Percentiles rank a stretch among this genome's conserved stretches.
Conservation (phyloP, 129 eudicot genomes). For the Chrysanthemum seticuspe region DNA sequence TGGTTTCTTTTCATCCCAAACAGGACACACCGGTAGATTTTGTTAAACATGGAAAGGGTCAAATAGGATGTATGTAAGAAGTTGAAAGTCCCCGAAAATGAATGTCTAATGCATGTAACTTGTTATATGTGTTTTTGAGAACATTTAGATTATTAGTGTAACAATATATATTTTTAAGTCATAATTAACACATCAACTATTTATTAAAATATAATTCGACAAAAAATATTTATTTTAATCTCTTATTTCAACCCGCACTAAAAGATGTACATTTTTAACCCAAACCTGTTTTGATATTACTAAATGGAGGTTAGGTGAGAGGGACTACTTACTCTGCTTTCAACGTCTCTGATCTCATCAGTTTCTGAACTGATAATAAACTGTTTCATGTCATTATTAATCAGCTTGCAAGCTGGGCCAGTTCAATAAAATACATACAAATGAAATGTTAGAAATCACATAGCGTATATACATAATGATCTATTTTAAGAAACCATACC, state of each 20-base stretch:
- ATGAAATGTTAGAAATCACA: slow-evolving; percentile 10
- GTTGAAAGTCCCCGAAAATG: neutral
- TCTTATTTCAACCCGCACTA: neutral
- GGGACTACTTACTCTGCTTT: slow-evolving; percentile 55
- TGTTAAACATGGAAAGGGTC: neutral
- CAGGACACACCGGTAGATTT: neutral
- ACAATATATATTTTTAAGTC: neutral
- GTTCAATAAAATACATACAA: slow-evolving; percentile 1
- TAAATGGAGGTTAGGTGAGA: neutral
- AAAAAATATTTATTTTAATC: neutral
- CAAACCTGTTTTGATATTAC: neutral
- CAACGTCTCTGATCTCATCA: slow-evolving; percentile 85
- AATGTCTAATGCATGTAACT: neutral
- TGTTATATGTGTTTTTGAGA: neutral
- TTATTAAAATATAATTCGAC: neutral
- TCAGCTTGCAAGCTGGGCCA: slow-evolving; percentile 86
- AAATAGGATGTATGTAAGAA: neutral
- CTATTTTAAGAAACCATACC: slow-evolving; percentile 37
- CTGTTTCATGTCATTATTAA: slow-evolving; percentile 86
- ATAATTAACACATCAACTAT: neutral
- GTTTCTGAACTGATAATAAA: slow-evolving; percentile 92
- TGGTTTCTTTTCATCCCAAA: neutral
- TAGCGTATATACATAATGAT: neutral
- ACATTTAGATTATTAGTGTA: neutral
- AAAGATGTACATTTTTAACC: too few species aligned